Evolutionary conservation across 164 flowering plant species (phyloP), one percentile per base, ranked within the genome.

Genomic region (Stephania cephalantha): DNA sequence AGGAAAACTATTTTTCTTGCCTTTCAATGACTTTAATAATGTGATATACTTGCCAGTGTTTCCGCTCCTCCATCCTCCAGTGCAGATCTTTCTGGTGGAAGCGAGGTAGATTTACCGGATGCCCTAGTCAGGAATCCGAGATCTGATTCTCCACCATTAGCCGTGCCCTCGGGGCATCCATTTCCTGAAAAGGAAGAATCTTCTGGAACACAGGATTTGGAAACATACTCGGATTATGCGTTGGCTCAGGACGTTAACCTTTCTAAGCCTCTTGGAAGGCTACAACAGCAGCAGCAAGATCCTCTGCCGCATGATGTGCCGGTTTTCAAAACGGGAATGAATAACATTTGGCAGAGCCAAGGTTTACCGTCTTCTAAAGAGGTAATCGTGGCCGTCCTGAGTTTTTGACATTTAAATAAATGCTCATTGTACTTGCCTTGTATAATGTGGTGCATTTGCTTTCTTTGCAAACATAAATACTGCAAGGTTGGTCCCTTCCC

Each of bases 301-400:
- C 76, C 84, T 78, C 55, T 85, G 46, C 89, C 80, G 44, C 61
- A 93, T 82, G 91, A 90, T 70, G 83, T 88, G 45, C 85, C 91
- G 61, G 93, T 91, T 79, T 88, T 88, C 79, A 89, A 94, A 81
- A 88, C 88, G 9, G 4, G 86, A 9, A 81, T 86, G 82, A 95
- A 93, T 71, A 98, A 93, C 77, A 76, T 85, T 73, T 74, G 79
- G 1, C 82, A 87, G 7, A 91, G 85, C 44, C 90, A 88, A 31
- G 90, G 90, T 35, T 76, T 90, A 55, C 90, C 87, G 67, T 88
- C 92, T 76, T 84, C 90, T 10, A 92, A 85, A 68, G 97, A 92
- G 97, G 98, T 92, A 84, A 35, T 35, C 42, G 42, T 35, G 42
- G 42, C 42, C 1, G 17, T 15, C 64, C 64, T 15, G 64, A 18